These are phyloP conservation scores for Aurantiochytrium sp. DNA, from an alignment of 108 stramenopile genomes.

Conservation along the genomic window DNA sequence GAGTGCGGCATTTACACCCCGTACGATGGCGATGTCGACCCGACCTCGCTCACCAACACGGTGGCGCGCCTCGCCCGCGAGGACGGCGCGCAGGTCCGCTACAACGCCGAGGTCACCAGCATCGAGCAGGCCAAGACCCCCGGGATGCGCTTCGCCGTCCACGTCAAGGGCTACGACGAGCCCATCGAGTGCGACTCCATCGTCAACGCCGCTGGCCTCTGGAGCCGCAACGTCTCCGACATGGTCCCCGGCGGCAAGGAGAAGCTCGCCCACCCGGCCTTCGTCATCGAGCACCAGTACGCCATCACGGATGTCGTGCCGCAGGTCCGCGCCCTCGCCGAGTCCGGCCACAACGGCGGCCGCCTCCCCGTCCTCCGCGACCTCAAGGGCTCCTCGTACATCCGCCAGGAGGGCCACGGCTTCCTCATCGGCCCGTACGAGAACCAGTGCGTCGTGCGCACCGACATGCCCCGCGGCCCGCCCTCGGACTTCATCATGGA, in stretches of 20 bases:
- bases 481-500: conserved; percentile 34
- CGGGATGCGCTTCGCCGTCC: conserved; percentile 2
- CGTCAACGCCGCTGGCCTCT: conserved; percentile 27
- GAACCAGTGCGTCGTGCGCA: conserved; percentile 26
- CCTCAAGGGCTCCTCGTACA: conserved; percentile 31
- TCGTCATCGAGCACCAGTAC: conserved; percentile 31
- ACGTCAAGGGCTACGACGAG: conserved; percentile 24
- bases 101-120: conserved; percentile 3
- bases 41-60: conserved; percentile 25
- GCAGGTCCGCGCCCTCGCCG: neutral
- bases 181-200: conserved; percentile 28
- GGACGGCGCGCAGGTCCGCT: neutral
- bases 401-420: conserved; percentile 31
- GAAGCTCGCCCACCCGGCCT: conserved; percentile 11
- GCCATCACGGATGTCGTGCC: conserved; percentile 12
- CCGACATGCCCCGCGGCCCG: conserved; percentile 13
- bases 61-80: neutral
- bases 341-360: conserved; percentile 30
- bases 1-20: conserved; percentile 30
- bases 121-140: neutral
- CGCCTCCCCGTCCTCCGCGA: conserved; percentile 22
- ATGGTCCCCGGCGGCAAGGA: conserved; percentile 23
- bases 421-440: conserved; percentile 30
- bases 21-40: conserved; percentile 27
- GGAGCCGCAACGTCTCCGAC: neutral